Conservation (phyloP, 164 flowering plant species). For the Stephania yunnanensis region DNA sequence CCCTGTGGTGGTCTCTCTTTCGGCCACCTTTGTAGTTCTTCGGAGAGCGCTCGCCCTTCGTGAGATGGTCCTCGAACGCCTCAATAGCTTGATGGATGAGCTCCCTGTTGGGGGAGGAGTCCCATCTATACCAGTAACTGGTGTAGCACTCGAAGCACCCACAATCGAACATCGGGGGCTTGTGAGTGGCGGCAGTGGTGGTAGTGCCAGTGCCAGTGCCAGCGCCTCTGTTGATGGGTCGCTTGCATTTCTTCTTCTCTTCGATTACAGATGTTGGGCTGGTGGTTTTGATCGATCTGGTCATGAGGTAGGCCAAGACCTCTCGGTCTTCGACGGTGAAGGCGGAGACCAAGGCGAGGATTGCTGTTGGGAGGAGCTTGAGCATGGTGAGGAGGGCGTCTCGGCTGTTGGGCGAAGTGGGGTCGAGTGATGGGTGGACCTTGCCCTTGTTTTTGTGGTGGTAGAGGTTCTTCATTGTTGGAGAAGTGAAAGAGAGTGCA, state of each 20-base stretch:
- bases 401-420: slow-evolving; percentile 10
- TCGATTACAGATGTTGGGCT: slow-evolving; percentile 8
- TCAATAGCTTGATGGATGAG: slow-evolving; percentile 75
- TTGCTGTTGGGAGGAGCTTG: slow-evolving; percentile 56
- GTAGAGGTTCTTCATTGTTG: slow-evolving; percentile 40
- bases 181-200: slow-evolving; percentile 8
- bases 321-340: slow-evolving; percentile 60
- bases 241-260: slow-evolving; percentile 32
- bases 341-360: slow-evolving; percentile 36
- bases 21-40: slow-evolving; percentile 17
- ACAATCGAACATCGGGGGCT: slow-evolving; percentile 44
- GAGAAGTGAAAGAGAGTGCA: no score
- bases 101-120: slow-evolving; percentile 66
- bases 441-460: slow-evolving; percentile 56
- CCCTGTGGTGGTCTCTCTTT: slow-evolving; percentile 22
- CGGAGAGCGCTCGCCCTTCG: slow-evolving; percentile 21
- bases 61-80: slow-evolving; percentile 62
- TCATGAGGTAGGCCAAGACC: slow-evolving; percentile 63
- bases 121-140: slow-evolving; percentile 75
- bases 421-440: slow-evolving; percentile 58
- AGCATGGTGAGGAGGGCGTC: slow-evolving; percentile 35
- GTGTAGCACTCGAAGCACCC: slow-evolving; percentile 79
- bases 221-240: slow-evolving; percentile 5
- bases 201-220: no score
- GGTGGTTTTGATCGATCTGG: slow-evolving; percentile 44